Percentiles rank a stretch among this genome's conserved stretches.
Evolutionary conservation across 2,329 filamentous ascomycete species (phyloP).

Genomic region (Monilinia polystroma): DNA sequence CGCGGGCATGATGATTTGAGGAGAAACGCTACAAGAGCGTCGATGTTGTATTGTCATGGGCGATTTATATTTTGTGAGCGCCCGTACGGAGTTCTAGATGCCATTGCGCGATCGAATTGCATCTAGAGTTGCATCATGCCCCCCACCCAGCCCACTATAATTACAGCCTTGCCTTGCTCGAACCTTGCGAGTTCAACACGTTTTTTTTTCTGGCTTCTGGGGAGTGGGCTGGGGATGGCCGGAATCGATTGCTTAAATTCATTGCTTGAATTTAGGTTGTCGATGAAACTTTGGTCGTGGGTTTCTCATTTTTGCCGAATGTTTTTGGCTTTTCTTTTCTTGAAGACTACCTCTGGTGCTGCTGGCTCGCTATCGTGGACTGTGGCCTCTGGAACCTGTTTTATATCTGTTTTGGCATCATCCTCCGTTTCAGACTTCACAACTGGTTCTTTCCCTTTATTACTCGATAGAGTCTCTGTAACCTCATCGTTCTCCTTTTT

Average conservation of each 20-base stretch:
- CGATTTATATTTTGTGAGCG: background rate
- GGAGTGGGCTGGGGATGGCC: background rate
- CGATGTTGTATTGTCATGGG: background rate
- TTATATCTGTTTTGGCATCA: background rate
- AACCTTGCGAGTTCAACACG: background rate
- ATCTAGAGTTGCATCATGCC: background rate
- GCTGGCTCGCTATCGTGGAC: slow-evolving; percentile 27
- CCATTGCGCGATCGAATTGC: background rate
- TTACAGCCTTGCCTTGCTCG: background rate
- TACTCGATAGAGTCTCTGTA: background rate
- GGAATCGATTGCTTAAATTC: background rate
- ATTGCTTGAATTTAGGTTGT: background rate
- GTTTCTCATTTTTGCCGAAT: slow-evolving; percentile 56
- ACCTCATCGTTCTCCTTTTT: slow-evolving; percentile 25
- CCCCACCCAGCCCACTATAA: background rate
- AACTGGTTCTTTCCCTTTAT: background rate
- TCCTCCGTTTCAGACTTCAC: slow-evolving; percentile 9
- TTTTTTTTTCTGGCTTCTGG: background rate
- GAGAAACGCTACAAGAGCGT: too few relatives aligned
- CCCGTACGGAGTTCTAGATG: background rate
- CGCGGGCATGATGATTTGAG: background rate
- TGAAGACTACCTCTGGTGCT: slow-evolving; percentile 63
- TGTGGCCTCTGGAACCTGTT: slow-evolving; percentile 4
- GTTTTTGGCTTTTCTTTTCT: slow-evolving; percentile 72
- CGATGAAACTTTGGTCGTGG: background rate